Base-by-base conservation (phyloP, 1,139 yeast species). In the Candida sojae region DNA sequence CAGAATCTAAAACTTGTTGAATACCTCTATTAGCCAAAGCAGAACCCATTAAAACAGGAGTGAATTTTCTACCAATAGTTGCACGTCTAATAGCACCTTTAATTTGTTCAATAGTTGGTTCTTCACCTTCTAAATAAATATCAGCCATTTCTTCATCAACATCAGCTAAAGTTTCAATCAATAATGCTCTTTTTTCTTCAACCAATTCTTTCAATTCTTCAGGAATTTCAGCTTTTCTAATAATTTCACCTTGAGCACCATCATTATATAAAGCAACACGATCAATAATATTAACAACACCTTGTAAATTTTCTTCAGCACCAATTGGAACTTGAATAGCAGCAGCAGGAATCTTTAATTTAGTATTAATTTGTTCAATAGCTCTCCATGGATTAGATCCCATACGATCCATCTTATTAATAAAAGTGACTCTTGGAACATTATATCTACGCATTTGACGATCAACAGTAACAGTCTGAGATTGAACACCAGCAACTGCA, bases 31-130 rank as follows among this genome's bases (percentile, higher is more conserved):
- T 93, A 47, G 98, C 99, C 56, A 93, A 79, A 28, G 99, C 99
- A 46, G 98, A 90, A 33, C 99, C 99, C 98, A 93, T 93, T 58
- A 93, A 77, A 12, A 93, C 98, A n/a, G 99, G 99, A 23, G 98
- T 90, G 75, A 93, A 93, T 67, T 83, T 88, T 73, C 98, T 84
- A 36, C 92, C 96, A 70, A 93, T 92, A n/a, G 99, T 93, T 46
- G 98, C 83, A 63, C 97, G 84, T 70, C 99, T 86, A 57, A 93
- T 93, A 37, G 97, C 98, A 47, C 68, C 83, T 63, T 87, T 84
- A 56, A 93, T 86, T 70, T 93, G 96, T 49, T 84, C 86, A 36
- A 80, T 77, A 23, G 89, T 78, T 50, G 99, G 99, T 58, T 84
- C 95, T 62, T 83, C 81, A 65, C 96, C 99, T 56, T 91, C 97